Conservation (phyloP, 2,329 filamentous ascomycete genomes). For the Apiospora arundinis region DNA sequence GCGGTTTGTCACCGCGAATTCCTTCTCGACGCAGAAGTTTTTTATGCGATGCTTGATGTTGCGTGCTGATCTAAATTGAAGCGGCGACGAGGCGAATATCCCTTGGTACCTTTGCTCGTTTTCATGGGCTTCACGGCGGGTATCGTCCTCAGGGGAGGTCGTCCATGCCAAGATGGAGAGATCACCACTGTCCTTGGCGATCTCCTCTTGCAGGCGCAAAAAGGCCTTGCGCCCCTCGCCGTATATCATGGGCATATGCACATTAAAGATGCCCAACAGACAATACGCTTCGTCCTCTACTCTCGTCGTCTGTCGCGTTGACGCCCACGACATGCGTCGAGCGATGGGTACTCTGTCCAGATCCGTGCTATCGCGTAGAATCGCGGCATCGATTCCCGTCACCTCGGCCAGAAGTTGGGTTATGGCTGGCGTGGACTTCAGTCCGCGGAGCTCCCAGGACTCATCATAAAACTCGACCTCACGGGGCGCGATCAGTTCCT, state of each 20-base stretch:
- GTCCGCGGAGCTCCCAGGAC: conserved; percentile 8
- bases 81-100: neutral
- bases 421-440: neutral
- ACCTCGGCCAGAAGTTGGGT: neutral
- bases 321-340: conserved; percentile 34
- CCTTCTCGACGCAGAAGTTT: conserved; percentile 14
- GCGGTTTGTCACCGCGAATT: conserved; percentile 13
- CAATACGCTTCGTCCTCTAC: conserved; percentile 41
- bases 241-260: conserved; percentile 42
- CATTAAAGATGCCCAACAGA: conserved; percentile 40
- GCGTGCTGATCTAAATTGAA: neutral
- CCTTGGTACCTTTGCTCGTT: conserved; percentile 2
- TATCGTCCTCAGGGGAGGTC: neutral
- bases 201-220: conserved; percentile 38
- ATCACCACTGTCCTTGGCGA: conserved; percentile 26
- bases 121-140: neutral
- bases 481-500: conserved; percentile 21
- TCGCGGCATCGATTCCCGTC: conserved; percentile 5
- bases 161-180: conserved; percentile 21
- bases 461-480: conserved; percentile 20
- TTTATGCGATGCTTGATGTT: conserved; percentile 5
- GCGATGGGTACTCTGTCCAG: conserved; percentile 17
- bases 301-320: conserved; percentile 33
- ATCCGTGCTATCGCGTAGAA: neutral
- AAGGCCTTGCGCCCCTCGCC: conserved; percentile 41